Percentiles rank a stretch among this genome's conserved stretches.
Conservation (phyloP, 1,284 basidiomycete species). For the Gomphus sp. region DNA sequence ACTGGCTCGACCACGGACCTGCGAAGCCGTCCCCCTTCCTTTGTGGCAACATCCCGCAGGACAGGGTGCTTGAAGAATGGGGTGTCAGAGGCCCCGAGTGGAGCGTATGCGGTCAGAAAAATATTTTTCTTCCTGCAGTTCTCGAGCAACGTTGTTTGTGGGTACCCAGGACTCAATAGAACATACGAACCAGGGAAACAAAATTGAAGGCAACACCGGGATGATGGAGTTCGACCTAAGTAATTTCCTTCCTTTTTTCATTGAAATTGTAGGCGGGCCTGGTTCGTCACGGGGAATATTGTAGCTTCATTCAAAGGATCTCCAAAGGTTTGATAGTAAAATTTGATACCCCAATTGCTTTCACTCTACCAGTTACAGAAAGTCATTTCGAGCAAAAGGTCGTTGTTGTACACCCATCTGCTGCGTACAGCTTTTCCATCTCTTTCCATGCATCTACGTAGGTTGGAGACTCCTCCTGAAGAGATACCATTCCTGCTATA, state of each 20-base stretch:
- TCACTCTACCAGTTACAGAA: conserved; percentile 27
- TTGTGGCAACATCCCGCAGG: conserved; percentile 28
- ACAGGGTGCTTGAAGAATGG: conserved; percentile 31
- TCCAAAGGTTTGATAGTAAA: conserved; percentile 33
- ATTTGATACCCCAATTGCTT: conserved; percentile 43
- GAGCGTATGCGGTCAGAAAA: conserved; percentile 41
- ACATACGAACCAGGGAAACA: too few relatives aligned
- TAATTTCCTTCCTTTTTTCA: neutral
- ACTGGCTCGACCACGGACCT: conserved; percentile 13
- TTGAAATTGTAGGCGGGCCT: conserved; percentile 16
- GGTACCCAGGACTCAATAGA: conserved; percentile 16
- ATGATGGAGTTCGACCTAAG: conserved; percentile 31
- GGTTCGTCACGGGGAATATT: conserved; percentile 41
- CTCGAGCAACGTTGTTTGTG: conserved; percentile 33
- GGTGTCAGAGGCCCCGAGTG: conserved; percentile 33
- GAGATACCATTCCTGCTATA: conserved; percentile 18
- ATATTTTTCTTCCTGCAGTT: conserved; percentile 41
- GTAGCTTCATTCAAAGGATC: conserved; percentile 25
- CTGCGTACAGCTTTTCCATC: conserved; percentile 41
- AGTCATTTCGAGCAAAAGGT: neutral
- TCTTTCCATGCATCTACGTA: conserved; percentile 44
- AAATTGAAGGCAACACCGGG: too few relatives aligned
- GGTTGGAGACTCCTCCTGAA: conserved; percentile 35
- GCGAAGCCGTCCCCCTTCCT: conserved; percentile 27
- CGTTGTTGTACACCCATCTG: conserved; percentile 23